Conservation (phyloP, 768 basidiomycete genomes). For the Pisolithus tinctorius region DNA sequence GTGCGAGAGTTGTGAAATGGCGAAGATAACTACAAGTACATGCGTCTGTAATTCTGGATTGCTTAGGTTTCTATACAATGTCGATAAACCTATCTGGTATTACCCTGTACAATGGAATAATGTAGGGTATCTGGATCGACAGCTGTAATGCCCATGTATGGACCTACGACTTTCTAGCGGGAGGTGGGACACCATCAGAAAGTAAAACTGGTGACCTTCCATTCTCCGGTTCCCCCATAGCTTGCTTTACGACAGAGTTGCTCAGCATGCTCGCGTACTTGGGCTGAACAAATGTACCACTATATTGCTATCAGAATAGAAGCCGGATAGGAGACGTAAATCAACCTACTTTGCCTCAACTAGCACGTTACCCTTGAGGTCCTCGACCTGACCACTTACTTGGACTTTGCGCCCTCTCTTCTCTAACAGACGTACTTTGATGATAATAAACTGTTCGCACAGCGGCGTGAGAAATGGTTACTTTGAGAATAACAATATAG, state of each 20-base stretch:
- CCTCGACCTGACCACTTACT: constrained; percentile 70
- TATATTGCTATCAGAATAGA: constrained; percentile 20
- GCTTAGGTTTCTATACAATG: neutral
- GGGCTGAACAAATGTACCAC: constrained; percentile 84
- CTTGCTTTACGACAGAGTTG: constrained; percentile 48
- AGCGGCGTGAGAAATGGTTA: neutral
- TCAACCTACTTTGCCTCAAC: constrained; percentile 72
- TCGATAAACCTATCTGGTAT: neutral
- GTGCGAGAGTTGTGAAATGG: constrained; percentile 19
- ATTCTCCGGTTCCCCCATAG: constrained; percentile 53
- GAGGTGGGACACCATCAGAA: constrained; percentile 22
- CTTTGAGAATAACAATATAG: neutral
- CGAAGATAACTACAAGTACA: no score
- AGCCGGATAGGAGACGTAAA: neutral
- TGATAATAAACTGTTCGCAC: constrained; percentile 65
- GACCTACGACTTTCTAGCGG: constrained; percentile 19
- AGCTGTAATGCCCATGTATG: neutral
- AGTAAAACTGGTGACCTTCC: constrained; percentile 19
- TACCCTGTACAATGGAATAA: neutral
- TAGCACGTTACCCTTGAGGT: constrained; percentile 71
- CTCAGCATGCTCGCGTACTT: constrained; percentile 77
- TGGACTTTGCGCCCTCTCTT: constrained; percentile 71
- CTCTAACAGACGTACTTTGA: constrained; percentile 61
- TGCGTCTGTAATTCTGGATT: neutral
- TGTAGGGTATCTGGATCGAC: neutral